Percentiles rank a stretch among this genome's conserved stretches.
phyloP scores from a whole-genome alignment of 768 basidiomycete species.

The Hericium rajendrae region DNA sequence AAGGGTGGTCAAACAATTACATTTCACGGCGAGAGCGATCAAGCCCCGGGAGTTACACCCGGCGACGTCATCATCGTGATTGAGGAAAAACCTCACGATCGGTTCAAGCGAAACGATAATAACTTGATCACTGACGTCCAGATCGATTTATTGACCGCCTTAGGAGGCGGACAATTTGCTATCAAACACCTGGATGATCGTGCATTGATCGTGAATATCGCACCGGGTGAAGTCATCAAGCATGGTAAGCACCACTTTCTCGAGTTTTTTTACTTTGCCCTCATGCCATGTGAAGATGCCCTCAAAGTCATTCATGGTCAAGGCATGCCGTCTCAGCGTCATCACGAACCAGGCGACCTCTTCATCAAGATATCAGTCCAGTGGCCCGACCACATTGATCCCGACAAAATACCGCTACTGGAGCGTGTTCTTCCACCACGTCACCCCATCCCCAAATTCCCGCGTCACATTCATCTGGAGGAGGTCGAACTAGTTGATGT shows the following conservation, averaged over 20 bases:
- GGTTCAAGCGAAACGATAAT: conserved; percentile 82
- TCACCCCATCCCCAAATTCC: conserved; percentile 50
- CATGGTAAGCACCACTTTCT: conserved; percentile 53
- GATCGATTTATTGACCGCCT: conserved; percentile 85
- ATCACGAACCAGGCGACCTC: conserved; percentile 94
- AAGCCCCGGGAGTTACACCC: conserved; percentile 78
- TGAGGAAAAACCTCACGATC: conserved; percentile 86
- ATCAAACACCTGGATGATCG: conserved; percentile 94
- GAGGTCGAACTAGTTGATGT: conserved; percentile 79
- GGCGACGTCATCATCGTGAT: conserved; percentile 94
- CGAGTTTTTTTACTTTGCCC: not conserved
- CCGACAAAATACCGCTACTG: conserved; percentile 55
- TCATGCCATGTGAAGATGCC: conserved; percentile 43
- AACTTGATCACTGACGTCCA: conserved; percentile 83
- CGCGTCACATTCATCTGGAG: conserved; percentile 63
- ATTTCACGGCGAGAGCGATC: conserved; percentile 87
- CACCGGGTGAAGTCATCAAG: conserved; percentile 87
- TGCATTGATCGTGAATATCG: conserved; percentile 70
- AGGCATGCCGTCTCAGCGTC: conserved; percentile 98
- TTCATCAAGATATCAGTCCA: conserved; percentile 78
- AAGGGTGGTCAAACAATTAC: conserved; percentile 85
- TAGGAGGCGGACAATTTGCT: conserved; percentile 84
- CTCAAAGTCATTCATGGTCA: conserved; percentile 88
- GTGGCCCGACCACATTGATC: conserved; percentile 80
- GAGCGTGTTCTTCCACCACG: conserved; percentile 84